phyloP scores from a whole-genome alignment of 2,329 filamentous ascomycete species.

The Fonsecaea pugnacius region DNA sequence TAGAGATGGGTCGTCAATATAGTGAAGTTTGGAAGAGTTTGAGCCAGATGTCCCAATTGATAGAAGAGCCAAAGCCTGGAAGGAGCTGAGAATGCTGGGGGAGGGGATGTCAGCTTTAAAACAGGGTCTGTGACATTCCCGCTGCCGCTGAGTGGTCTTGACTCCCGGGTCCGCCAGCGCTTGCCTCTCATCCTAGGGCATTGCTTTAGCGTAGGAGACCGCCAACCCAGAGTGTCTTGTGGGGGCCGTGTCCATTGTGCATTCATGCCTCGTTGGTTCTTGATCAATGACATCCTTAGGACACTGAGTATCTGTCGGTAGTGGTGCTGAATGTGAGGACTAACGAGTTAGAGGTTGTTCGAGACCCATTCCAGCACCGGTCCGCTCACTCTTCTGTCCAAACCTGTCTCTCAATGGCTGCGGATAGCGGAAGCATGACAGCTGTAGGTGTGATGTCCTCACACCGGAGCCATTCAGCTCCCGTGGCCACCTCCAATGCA shows the following conservation, averaged over 20 bases:
- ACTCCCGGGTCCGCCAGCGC: constrained; percentile 9
- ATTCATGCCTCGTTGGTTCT: constrained; percentile 5
- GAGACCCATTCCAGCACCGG: constrained; percentile 8
- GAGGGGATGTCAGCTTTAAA: constrained; percentile 18
- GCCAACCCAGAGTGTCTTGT: constrained; percentile 11
- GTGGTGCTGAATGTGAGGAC: neutral
- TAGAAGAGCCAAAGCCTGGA: constrained; percentile 6
- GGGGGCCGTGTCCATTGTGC: neutral
- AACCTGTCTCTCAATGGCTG: constrained; percentile 13
- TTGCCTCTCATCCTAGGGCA: constrained; percentile 9
- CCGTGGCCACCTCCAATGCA: neutral
- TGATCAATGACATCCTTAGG: constrained; percentile 9
- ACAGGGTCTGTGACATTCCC: constrained; percentile 7
- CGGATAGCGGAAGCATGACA: constrained; percentile 15
- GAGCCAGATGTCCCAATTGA: neutral
- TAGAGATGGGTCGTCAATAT: neutral
- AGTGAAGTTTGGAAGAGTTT: neutral
- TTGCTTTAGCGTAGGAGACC: constrained; percentile 1
- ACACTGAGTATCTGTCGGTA: neutral
- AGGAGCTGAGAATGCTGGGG: neutral
- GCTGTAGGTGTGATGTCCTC: neutral
- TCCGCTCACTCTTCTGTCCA: neutral
- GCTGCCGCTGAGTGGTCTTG: constrained; percentile 10
- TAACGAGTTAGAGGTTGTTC: constrained; percentile 17
- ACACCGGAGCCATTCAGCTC: neutral